phyloP scores from a whole-genome alignment of 805 yeast genomes.

The Barnettozyma botsteinii region DNA sequence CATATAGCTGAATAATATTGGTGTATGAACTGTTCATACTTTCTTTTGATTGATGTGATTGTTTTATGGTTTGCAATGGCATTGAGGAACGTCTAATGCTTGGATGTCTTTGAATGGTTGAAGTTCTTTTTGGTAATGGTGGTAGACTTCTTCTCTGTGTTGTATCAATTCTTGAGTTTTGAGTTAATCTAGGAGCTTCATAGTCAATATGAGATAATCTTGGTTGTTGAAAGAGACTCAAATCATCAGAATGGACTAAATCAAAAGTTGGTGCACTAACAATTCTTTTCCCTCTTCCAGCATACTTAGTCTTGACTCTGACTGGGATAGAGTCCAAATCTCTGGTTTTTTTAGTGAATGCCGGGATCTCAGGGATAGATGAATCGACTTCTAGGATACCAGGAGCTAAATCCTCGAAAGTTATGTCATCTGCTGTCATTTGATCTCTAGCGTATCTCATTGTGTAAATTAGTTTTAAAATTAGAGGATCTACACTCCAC shows the following conservation, averaged over 20 bases:
- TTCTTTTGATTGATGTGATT: neutral
- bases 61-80: neutral
- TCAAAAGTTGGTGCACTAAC: conserved; percentile 14
- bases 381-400: conserved; percentile 4
- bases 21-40: conserved; percentile 7
- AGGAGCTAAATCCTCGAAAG: conserved; percentile 2
- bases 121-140: neutral
- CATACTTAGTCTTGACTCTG: conserved; percentile 9
- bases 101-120: neutral
- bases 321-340: conserved; percentile 7
- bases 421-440: conserved; percentile 8
- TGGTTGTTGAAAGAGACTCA: conserved; percentile 6
- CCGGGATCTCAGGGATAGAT: conserved; percentile 6
- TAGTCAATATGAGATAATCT: conserved; percentile 1
- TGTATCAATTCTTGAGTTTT: neutral
- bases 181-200: neutral
- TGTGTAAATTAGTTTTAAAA: neutral
- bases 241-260: neutral
- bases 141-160: conserved; percentile 1
- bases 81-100: conserved; percentile 2
- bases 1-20: conserved; percentile 5
- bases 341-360: neutral
- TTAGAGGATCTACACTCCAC: too few relatives aligned
- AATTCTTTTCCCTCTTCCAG: conserved; percentile 7
- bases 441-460: conserved; percentile 10